Base-by-base conservation (phyloP, 1,139 yeast genomes). In the Zygosaccharomyces pseudobailii region DNA sequence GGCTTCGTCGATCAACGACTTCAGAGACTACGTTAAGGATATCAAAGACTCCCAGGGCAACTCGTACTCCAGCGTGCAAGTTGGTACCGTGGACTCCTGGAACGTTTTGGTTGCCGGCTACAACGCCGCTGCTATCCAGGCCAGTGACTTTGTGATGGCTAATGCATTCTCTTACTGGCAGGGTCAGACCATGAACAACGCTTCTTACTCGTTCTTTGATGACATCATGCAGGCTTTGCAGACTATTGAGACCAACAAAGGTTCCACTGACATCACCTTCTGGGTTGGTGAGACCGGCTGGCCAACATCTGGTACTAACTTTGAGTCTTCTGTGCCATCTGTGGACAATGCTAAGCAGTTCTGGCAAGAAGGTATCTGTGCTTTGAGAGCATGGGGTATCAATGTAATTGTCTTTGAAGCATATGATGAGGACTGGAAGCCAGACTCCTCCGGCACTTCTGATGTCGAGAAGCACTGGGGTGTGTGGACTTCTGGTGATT, bases 211-310 rank as follows among this genome's bases (percentile, higher is more conserved):
- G 5, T 89, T 89, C 84, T 80, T 88, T 58, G 96, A 89, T 67
- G 97, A 89, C 70, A 87, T 89, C 70, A 87, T 87, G 95, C 96
- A 89, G 76, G 96, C 96, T 55, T 74, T 90, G 69, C 95, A 87
- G 75, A 75, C 77, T 52, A 80, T 90, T 64, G 96, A 89, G 75
- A 73, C 88, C 58, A 71, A 80, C 57, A 90, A 90, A 76, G 96
- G 95, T 53, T 72, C 84, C 49, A 84, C 90, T 52, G 89, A 87
- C 69, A 77, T 89, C 60, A 76, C 79, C 51, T 88, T 90, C 76
- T 89, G 92, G 89, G 92, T 90, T 63, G 97, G 97, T 67, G 97
- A 92, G 76, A 92, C 97, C 57, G 98, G 97, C 60, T 90, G 97
- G 96, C 96, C 97, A 66, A 80, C 96, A 39, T 82, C 76, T 9